Conservation (phyloP, 768 basidiomycete species). For the Strobilomyces confusus region DNA sequence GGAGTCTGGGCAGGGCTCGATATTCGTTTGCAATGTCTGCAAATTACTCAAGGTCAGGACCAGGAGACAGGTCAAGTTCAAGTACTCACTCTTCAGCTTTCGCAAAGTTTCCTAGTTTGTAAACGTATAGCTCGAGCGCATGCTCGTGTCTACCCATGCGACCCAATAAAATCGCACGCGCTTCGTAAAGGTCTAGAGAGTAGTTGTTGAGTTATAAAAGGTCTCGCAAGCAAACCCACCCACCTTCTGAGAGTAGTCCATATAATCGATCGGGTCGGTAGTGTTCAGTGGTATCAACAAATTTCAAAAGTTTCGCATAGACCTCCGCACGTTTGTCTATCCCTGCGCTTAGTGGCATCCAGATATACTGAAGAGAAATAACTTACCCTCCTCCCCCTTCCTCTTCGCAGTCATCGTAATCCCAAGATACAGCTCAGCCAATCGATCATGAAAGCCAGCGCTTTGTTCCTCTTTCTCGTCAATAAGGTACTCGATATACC, state of each 20-base stretch:
- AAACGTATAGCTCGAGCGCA: conserved; percentile 93
- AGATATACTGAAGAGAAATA: neutral
- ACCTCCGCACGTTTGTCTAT: conserved; percentile 46
- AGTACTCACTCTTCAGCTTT: conserved; percentile 78
- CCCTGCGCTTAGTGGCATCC: neutral
- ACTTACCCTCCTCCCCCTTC: conserved; percentile 54
- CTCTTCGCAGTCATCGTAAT: conserved; percentile 60
- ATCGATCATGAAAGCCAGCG: conserved; percentile 76
- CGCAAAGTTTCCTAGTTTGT: no score
- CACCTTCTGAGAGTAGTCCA: conserved; percentile 80
- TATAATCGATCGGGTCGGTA: conserved; percentile 65
- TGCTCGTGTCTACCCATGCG: conserved; percentile 88
- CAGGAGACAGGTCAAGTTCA: neutral
- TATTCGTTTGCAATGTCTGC: conserved; percentile 71
- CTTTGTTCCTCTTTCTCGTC: conserved; percentile 65
- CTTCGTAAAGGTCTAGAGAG: conserved; percentile 71
- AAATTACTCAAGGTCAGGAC: neutral
- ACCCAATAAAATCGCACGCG: no score
- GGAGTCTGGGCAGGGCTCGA: conserved; percentile 59
- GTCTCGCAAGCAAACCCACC: conserved; percentile 8
- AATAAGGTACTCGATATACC: conserved; percentile 85
- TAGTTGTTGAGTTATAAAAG: neutral
- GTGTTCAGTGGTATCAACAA: conserved; percentile 58
- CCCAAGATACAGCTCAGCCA: conserved; percentile 82
- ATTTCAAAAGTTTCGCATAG: conserved; percentile 71